Conservation (phyloP, 2,329 filamentous ascomycete genomes). For the Neocucurbitaria cava region DNA sequence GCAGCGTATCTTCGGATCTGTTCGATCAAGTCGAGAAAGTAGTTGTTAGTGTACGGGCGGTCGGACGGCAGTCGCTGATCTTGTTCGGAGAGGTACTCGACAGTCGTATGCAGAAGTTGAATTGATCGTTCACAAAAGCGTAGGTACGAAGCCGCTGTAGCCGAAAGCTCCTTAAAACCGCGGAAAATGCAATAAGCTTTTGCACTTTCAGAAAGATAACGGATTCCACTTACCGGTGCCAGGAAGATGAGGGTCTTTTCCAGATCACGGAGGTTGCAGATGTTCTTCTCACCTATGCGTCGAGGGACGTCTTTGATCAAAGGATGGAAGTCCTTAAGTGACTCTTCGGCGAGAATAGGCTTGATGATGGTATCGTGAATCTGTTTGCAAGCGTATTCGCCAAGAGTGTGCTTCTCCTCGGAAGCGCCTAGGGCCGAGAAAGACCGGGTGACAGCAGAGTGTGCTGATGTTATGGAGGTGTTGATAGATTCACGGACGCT, state of each 20-base stretch:
- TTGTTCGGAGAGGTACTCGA: slow-evolving; percentile 82
- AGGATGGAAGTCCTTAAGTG: slow-evolving; percentile 79
- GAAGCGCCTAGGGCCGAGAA: slow-evolving; percentile 48
- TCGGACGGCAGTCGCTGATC: slow-evolving; percentile 86
- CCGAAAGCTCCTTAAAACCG: slow-evolving; percentile 73
- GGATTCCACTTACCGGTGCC: slow-evolving; percentile 83
- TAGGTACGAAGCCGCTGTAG: slow-evolving; percentile 77
- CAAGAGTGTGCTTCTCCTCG: slow-evolving; percentile 64
- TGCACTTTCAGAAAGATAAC: slow-evolving; percentile 62
- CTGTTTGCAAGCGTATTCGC: slow-evolving; percentile 73
- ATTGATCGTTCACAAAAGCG: slow-evolving; percentile 91
- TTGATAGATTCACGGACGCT: slow-evolving; percentile 44
- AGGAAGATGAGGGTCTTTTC: slow-evolving; percentile 93
- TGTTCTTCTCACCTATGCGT: slow-evolving; percentile 82
- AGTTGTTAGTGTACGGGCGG: slow-evolving; percentile 91
- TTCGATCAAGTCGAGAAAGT: slow-evolving; percentile 95
- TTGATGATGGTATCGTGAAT: slow-evolving; percentile 79
- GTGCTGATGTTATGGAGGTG: slow-evolving; percentile 46
- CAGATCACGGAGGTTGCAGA: slow-evolving; percentile 88
- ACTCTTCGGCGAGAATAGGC: slow-evolving; percentile 76
- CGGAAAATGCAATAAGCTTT: slow-evolving; percentile 69
- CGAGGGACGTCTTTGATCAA: slow-evolving; percentile 79
- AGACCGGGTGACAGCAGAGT: slow-evolving; percentile 55
- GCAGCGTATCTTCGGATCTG: slow-evolving; percentile 90
- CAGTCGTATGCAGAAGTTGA: slow-evolving; percentile 86